A percentile compares a stretch with the other conserved stretches of the same genome.
Evolutionary conservation across 306 rosid genomes (phyloP).

Genomic region (Erythrophleum fordii): DNA sequence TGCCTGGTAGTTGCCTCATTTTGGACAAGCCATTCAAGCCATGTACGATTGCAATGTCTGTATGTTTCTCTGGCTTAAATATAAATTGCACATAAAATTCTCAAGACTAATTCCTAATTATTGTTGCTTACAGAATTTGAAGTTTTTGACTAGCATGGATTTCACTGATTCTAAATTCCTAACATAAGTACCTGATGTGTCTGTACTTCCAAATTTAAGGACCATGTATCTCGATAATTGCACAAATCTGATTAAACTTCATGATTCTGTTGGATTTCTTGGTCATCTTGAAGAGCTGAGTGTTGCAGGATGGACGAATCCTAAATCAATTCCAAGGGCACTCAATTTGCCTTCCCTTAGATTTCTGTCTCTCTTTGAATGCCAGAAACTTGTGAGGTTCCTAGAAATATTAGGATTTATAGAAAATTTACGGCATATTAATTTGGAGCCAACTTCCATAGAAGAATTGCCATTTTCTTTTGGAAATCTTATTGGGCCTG

Average conservation of each 20-base stretch:
- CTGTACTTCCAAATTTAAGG: conserved; percentile 1
- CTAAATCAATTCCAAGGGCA: too few relatives aligned
- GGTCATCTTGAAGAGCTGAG: conserved; percentile 1
- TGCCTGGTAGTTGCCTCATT: conserved; percentile 18
- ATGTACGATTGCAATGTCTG: not conserved
- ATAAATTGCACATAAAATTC: too few relatives aligned
- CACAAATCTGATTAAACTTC: conserved; percentile 10
- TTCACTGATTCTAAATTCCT: conserved; percentile 20
- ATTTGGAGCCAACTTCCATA: conserved; percentile 24
- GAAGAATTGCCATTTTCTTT: conserved; percentile 31
- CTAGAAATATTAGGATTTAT: conserved; percentile 15
- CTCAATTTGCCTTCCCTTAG: not conserved
- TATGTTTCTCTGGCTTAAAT: too few relatives aligned
- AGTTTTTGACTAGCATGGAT: conserved; percentile 2
- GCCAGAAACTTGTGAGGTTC: conserved; percentile 2
- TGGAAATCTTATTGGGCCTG: conserved; percentile 17
- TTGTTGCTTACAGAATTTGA: conserved; percentile 5
- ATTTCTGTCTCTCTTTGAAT: conserved; percentile 1
- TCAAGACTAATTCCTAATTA: too few relatives aligned
- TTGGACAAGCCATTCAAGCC: conserved; percentile 21
- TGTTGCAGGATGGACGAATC: too few relatives aligned
- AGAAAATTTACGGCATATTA: conserved; percentile 6
- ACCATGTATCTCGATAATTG: conserved; percentile 14
- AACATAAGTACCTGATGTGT: conserved; percentile 4
- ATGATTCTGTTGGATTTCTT: conserved; percentile 32